Evolutionary conservation across 768 basidiomycete species (phyloP).

Genomic region (Hypholoma fasciculare): DNA sequence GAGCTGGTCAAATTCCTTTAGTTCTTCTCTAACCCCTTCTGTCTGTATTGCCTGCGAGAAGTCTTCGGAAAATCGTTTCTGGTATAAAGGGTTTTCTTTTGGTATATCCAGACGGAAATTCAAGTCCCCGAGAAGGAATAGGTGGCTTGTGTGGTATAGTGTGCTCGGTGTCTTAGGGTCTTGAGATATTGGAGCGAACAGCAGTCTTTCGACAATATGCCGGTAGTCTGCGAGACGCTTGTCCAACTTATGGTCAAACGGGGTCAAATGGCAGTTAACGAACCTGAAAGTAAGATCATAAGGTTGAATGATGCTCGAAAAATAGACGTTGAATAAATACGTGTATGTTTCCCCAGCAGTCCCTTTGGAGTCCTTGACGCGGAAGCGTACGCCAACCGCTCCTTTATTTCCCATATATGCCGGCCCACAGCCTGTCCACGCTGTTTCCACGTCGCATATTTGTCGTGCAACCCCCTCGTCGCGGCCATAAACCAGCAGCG

Average conservation of each 20-base stretch:
- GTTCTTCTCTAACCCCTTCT: constrained; percentile 52
- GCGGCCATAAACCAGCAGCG: constrained; percentile 82
- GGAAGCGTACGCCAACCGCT: constrained; percentile 86
- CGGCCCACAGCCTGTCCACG: constrained; percentile 74
- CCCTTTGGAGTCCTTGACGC: constrained; percentile 56
- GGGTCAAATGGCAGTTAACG: constrained; percentile 89
- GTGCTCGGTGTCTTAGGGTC: constrained; percentile 46
- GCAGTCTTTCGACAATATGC: constrained; percentile 76
- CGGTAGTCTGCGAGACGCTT: constrained; percentile 76
- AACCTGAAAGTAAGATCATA: constrained; percentile 56
- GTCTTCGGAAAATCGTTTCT: constrained; percentile 27
- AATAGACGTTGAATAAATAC: constrained; percentile 46
- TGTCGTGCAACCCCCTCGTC: constrained; percentile 64
- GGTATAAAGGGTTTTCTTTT: constrained; percentile 45
- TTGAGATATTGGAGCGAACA: constrained; percentile 62
- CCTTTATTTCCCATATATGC: constrained; percentile 93
- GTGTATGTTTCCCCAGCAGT: constrained; percentile 76
- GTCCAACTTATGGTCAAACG: constrained; percentile 67
- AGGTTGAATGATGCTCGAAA: background rate
- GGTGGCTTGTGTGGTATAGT: constrained; percentile 83
- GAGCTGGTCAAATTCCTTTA: constrained; percentile 78
- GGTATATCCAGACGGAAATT: constrained; percentile 86
- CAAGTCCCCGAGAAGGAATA: constrained; percentile 92
- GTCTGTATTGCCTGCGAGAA: constrained; percentile 45
- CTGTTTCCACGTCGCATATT: constrained; percentile 66